A percentile compares a stretch with the other conserved stretches of the same genome.
phyloP scores from a whole-genome alignment of 176 grass and related monocot genomes.

The Zoysia japonica region DNA sequence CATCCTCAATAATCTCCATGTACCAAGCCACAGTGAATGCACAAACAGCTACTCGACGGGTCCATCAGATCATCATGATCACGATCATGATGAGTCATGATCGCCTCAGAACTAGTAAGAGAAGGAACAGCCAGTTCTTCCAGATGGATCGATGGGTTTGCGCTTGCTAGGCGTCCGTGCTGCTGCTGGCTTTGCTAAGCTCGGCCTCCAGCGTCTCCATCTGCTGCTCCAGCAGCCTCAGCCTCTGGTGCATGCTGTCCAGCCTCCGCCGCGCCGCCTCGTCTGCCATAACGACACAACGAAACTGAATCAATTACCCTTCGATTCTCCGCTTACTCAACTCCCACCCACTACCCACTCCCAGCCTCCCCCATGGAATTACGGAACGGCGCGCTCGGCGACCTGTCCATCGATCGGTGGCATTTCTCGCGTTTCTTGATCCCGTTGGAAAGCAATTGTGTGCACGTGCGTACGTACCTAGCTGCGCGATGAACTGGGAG shows the following conservation, averaged over 20 bases:
- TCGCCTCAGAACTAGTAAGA: not conserved
- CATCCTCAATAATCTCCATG: not conserved
- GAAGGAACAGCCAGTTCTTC: no score
- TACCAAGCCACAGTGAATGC: not conserved
- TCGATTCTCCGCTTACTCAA: not conserved
- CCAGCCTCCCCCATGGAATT: no score
- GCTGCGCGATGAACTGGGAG: conserved; percentile 49
- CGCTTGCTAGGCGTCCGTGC: not conserved
- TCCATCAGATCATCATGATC: not conserved
- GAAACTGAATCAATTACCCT: not conserved
- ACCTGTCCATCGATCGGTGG: not conserved
- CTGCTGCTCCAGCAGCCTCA: conserved; percentile 72
- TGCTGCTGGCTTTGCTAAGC: conserved; percentile 54
- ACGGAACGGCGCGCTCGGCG: no score
- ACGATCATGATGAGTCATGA: no score
- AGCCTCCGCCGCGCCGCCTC: conserved; percentile 65
- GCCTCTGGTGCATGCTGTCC: conserved; percentile 59
- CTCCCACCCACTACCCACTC: no score
- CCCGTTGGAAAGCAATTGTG: not conserved
- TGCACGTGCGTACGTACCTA: conserved; percentile 22
- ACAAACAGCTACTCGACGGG: not conserved
- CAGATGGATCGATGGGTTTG: not conserved
- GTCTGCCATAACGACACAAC: conserved; percentile 32
- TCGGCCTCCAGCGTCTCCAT: conserved; percentile 87
- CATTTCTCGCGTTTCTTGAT: not conserved